Evolutionary conservation across 306 rosid species (phyloP).

Genomic region (Citrullus amarus): DNA sequence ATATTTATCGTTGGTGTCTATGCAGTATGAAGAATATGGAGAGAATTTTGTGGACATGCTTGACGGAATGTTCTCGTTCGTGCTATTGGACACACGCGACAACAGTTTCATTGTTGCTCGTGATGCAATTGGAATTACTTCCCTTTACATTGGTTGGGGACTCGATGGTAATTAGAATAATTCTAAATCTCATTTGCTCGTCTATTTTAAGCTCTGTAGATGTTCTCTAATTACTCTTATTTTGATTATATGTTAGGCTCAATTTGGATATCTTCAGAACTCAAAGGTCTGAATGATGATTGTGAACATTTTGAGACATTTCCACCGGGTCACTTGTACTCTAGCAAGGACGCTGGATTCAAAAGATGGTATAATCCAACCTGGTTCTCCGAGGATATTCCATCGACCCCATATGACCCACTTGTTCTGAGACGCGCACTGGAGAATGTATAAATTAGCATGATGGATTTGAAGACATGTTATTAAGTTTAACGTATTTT

Average conservation of each 20-base stretch:
- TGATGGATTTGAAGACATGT: background rate
- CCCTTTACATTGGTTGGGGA: conserved; percentile 94
- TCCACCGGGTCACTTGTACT: conserved; percentile 95
- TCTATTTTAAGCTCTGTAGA: background rate
- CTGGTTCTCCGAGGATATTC: conserved; percentile 83
- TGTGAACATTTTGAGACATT: conserved; percentile 80
- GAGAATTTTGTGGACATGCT: conserved; percentile 79
- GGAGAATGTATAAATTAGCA: conserved; percentile 39
- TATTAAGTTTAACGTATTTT: background rate
- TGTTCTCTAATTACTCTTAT: background rate
- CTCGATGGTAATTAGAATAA: conserved; percentile 47
- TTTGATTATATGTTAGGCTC: conserved; percentile 41
- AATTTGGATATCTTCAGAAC: conserved; percentile 79
- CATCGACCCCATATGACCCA: conserved; percentile 80
- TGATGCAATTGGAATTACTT: conserved; percentile 89
- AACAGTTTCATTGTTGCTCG: conserved; percentile 86
- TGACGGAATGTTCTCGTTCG: conserved; percentile 88
- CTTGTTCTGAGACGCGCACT: conserved; percentile 62
- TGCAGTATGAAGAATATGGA: conserved; percentile 81
- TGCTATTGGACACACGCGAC: conserved; percentile 83
- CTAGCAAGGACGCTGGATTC: conserved; percentile 65
- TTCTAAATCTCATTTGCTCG: background rate
- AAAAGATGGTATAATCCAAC: conserved; percentile 83
- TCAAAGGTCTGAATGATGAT: conserved; percentile 82
- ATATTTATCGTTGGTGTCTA: conserved; percentile 9